Evolutionary conservation across 208 protist genomes (phyloP), one percentile per base, ranked within the genome.

Genomic region (Sergeia podlipaevii): DNA sequence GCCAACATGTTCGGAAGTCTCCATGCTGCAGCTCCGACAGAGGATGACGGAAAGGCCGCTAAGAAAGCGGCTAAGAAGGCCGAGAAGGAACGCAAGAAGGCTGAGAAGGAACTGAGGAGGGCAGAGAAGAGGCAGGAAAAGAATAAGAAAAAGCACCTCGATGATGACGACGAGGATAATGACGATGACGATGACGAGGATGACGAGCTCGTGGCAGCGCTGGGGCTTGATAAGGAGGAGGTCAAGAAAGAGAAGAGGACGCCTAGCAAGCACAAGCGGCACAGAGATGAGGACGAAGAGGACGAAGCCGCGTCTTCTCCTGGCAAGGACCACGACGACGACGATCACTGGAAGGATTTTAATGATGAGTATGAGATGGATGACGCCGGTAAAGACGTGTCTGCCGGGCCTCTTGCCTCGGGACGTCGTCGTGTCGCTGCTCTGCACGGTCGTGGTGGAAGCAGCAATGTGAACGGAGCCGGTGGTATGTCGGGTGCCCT

Each of bases 81-180:
- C 17, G 47, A 57, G 46, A 33, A 36, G 29, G 29, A 41, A 1
- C 27, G 32, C 1, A 49, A 29, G 38, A 61, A 60, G 49, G 55
- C 60, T 20, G 62, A 51, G 39, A 51, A 54, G 38, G 46, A 39
- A 24, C 45, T 33, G 17, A 23, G 45, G 26, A 54, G 37, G n/a
- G n/a, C n/a, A n/a, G n/a, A n/a, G 44, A 36, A 62, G 4, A 28
- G 33, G 30, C 37, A 34, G 28, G 33, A 15, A 24, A 34, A 52
- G 70, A 52, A 49, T 26, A 50, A 69, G 44, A 60, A 58, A 37
- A 58, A 55, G 44, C 33, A 38, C 28, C 15, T 5, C 20, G 47
- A 28, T n/a, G 50, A 63, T 1, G 18, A 33, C 11, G 54, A 44
- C 20, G 55, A 42, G 10, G 59, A 54, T 17, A 43, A 48, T 23